These are phyloP conservation scores for Sporothrix phasma DNA, from an alignment of 2,329 filamentous ascomycete genomes.

Conservation along the genomic window DNA sequence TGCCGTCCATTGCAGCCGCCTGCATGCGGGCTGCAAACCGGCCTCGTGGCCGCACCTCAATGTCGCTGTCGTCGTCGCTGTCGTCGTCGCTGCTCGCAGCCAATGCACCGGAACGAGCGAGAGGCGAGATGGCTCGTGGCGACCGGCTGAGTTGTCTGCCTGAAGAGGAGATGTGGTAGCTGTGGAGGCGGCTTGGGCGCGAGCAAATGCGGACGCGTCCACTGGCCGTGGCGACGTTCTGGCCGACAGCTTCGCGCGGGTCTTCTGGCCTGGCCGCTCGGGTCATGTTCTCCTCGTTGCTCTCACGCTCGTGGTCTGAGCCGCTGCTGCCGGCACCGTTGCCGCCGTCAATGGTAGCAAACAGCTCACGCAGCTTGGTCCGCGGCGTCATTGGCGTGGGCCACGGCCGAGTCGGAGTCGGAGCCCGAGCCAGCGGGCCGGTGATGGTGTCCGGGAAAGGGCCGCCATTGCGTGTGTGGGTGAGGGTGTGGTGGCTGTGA, in stretches of 20 bases:
- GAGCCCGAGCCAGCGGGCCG: conserved; percentile 36
- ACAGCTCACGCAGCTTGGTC: conserved; percentile 45
- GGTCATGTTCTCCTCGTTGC: conserved; percentile 8
- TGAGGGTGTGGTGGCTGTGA: neutral
- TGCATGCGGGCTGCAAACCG: conserved; percentile 57
- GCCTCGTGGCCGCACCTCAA: conserved; percentile 47
- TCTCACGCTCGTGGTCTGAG: conserved; percentile 9
- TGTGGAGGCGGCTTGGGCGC: neutral
- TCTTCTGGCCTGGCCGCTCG: conserved; percentile 4
- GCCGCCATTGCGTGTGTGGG: conserved; percentile 11
- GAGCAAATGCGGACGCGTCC: conserved; percentile 7
- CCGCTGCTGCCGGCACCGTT: conserved; percentile 8
- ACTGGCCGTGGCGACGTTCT: neutral
- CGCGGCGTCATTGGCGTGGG: conserved; percentile 41
- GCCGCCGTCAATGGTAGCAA: conserved; percentile 18
- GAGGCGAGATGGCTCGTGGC: neutral
- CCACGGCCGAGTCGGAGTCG: conserved; percentile 31
- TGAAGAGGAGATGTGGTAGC: conserved; percentile 12
- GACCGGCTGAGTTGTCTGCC: neutral
- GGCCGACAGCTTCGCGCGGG: neutral
- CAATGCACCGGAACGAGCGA: neutral
- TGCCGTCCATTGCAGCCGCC: conserved; percentile 18
- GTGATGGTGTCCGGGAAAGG: conserved; percentile 20
- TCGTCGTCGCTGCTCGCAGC: conserved; percentile 24
- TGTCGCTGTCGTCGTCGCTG: conserved; percentile 42